Evolutionary conservation across 805 yeast species (phyloP), one percentile per base, ranked within the genome.

Genomic region (Limtongia smithiae): DNA sequence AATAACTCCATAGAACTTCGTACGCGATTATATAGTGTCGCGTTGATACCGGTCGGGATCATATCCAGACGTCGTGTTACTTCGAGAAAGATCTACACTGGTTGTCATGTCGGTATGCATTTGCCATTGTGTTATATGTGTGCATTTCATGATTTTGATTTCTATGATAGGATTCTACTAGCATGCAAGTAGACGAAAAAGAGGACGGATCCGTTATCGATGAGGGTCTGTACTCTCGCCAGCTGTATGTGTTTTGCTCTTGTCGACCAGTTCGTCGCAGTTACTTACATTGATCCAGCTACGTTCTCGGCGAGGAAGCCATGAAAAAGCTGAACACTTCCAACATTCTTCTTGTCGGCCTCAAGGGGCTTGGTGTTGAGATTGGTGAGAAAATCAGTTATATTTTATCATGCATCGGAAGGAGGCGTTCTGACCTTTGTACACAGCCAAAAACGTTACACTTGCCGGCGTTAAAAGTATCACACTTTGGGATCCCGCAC

Each of bases 291-390:
- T n/a, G n/a, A 3, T 3, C 6, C 14, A 46, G 53, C 3, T 88
- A 91, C 62, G 99, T 93, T 44, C 71, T 93, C 58, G 99, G 99
- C 55, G 89, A 87, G 62, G 99, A 93, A 59, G 99, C 99, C 44
- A 93, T 93, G 99, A 74, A 90, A 61, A 86, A 88, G 68, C 86
- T 93, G 97, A 96, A 90, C 62, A 76, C 79, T 58, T 89, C 97
- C 22, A 88, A 85, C 61, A 96, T 93, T n/a, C 77, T 93, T 42
- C 76, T 93, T 41, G 79, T 90, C 55, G 98, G 99, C 3, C 72
- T 91, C 48, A 83, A 81, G 65, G 99, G 99, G 41, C 73, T 93
- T 41, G 99, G 99, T 63, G 78, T 87, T 37, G 99, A 93, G 70
- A 88, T 93, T 50, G 97, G 57, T 55, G 45, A 15, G 54, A 37